These are phyloP conservation scores for Citrus australasica DNA, from an alignment of 345 rosid species.

Conservation along the genomic window DNA sequence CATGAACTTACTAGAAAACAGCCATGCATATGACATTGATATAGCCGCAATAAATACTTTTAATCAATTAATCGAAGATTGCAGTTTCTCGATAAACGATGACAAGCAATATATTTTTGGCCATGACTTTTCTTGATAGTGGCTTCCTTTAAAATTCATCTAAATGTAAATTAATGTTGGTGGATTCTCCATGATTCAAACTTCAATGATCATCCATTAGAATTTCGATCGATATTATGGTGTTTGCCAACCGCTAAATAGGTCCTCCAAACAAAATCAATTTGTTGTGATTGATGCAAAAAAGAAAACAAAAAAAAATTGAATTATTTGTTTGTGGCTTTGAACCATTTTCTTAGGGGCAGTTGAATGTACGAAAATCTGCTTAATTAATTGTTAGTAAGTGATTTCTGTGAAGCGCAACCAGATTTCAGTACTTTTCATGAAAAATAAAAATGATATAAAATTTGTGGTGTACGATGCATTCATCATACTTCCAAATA, in stretches of 20 bases:
- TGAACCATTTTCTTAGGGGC: neutral
- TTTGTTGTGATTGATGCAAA: neutral
- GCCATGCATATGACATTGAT: too few relatives aligned
- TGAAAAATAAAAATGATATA: neutral
- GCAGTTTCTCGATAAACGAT: fast-evolving
- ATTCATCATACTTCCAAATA: neutral
- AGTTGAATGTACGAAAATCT: neutral
- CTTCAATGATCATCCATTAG: neutral
- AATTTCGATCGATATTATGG: neutral
- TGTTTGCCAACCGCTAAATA: neutral
- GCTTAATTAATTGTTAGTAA: neutral
- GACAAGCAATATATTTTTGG: too few relatives aligned
- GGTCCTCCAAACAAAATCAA: neutral
- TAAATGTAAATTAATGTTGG: neutral
- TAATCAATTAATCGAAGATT: too few relatives aligned
- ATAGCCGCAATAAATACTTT: too few relatives aligned
- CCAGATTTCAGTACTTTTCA: neutral
- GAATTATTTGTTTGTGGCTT: neutral
- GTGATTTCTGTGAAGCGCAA: constrained; percentile 6
- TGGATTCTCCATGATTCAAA: neutral
- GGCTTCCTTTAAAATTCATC: neutral
- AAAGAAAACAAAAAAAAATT: neutral
- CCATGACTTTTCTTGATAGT: neutral
- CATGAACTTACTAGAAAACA: neutral
- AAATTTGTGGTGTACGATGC: neutral